Evolutionary conservation across 768 basidiomycete genomes (phyloP).

Genomic region (Leccinum disarticulatum): DNA sequence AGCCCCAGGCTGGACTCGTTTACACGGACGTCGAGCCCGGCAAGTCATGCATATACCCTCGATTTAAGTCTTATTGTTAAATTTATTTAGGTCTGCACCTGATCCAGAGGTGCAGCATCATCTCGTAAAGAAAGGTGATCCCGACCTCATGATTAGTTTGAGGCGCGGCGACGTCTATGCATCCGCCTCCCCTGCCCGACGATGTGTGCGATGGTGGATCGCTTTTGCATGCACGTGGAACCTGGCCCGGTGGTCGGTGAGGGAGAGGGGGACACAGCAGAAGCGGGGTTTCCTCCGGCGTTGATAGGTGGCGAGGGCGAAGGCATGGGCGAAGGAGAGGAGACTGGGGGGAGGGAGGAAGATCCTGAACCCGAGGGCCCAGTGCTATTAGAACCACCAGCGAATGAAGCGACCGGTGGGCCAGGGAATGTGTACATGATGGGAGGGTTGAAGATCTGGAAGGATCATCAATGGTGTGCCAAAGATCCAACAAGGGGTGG

Average conservation of each 20-base stretch:
- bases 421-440: constrained; percentile 51
- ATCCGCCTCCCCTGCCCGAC: constrained; percentile 11
- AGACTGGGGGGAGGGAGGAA: neutral
- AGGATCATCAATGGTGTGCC: neutral
- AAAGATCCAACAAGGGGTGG: neutral
- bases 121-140: too few species aligned
- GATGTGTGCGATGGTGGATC: neutral
- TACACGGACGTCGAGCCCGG: constrained; percentile 7
- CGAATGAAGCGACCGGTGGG: constrained; percentile 45
- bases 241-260: constrained; percentile 7
- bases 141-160: constrained; percentile 9
- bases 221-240: constrained; percentile 15
- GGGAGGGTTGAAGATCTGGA: constrained; percentile 29
- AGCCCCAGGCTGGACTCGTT: constrained; percentile 10
- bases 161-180: constrained; percentile 16
- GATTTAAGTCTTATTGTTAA: neutral
- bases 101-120: constrained; percentile 8
- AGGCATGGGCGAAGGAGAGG: neutral
- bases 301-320: constrained; percentile 1
- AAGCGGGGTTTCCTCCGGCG: neutral
- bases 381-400: constrained; percentile 6
- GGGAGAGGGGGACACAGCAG: neutral
- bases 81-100: constrained; percentile 1
- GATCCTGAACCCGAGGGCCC: constrained; percentile 8
- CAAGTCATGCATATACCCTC: neutral